Evolutionary conservation across 768 basidiomycete species (phyloP).

Genomic region (Rubroboletus pulcherrimus): DNA sequence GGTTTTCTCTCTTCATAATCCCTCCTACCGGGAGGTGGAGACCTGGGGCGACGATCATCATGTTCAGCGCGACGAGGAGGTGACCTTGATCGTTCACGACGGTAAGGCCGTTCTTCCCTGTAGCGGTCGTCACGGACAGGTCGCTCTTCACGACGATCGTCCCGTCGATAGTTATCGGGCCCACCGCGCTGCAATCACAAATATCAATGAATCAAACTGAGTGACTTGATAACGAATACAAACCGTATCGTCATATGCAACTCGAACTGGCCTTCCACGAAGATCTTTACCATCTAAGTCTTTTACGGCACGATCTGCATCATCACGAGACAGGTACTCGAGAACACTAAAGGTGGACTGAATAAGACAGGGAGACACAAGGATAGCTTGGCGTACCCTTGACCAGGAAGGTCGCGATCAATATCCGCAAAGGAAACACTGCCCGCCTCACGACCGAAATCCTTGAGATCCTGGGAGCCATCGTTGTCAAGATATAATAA

Average conservation of each 20-base stretch:
- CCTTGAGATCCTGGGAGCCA: slow-evolving; percentile 85
- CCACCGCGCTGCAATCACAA: slow-evolving; percentile 49
- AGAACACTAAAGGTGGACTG: slow-evolving; percentile 57
- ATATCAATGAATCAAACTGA: background rate
- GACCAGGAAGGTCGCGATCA: slow-evolving; percentile 78
- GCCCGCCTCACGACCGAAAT: slow-evolving; percentile 92
- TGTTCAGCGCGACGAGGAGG: slow-evolving; percentile 68
- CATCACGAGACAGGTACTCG: slow-evolving; percentile 84
- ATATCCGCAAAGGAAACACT: slow-evolving; percentile 94
- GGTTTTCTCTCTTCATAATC: slow-evolving; percentile 81
- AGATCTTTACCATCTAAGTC: slow-evolving; percentile 85
- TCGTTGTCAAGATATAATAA: slow-evolving; percentile 25
- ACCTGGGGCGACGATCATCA: slow-evolving; percentile 80
- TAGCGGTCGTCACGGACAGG: slow-evolving; percentile 51
- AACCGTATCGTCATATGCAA: slow-evolving; percentile 62
- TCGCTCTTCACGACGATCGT: slow-evolving; percentile 64
- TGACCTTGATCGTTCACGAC: slow-evolving; percentile 82
- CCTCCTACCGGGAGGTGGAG: slow-evolving; percentile 70
- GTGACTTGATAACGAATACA: slow-evolving; percentile 22
- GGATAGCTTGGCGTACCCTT: slow-evolving; percentile 61
- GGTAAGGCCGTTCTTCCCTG: slow-evolving; percentile 52
- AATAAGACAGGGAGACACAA: background rate
- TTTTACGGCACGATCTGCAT: slow-evolving; percentile 91
- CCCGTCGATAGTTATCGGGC: slow-evolving; percentile 72
- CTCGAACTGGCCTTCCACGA: slow-evolving; percentile 75